Conservation (phyloP, 1,284 basidiomycete genomes). For the Phylloporus gajari region DNA sequence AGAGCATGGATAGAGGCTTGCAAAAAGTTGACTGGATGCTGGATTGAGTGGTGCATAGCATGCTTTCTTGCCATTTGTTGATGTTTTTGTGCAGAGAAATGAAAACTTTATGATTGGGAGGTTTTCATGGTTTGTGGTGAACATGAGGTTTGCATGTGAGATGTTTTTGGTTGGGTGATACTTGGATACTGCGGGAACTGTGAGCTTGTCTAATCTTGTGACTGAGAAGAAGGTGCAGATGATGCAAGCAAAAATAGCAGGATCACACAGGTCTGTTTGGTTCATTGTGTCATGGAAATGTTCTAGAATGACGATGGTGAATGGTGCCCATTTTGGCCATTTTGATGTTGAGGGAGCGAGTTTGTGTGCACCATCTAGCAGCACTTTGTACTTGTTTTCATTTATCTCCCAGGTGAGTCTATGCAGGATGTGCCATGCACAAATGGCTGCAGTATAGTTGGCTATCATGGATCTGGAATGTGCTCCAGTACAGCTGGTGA, state of each 20-base stretch:
- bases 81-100: too few relatives aligned
- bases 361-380: neutral
- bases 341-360: neutral
- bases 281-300: conserved; percentile 20
- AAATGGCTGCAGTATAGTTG: conserved; percentile 44
- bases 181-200: neutral
- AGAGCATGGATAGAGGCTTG: too few relatives aligned
- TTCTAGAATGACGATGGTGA: neutral
- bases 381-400: neutral
- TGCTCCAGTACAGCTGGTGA: conserved; percentile 29
- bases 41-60: too few relatives aligned
- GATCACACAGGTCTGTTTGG: conserved; percentile 35
- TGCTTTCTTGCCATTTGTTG: too few relatives aligned
- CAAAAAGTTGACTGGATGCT: too few relatives aligned
- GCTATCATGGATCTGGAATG: conserved; percentile 31
- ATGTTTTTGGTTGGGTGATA: neutral
- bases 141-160: too few relatives aligned
- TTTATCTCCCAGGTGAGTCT: conserved; percentile 9
- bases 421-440: conserved; percentile 52
- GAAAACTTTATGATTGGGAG: too few relatives aligned
- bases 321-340: neutral
- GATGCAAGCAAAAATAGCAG: conserved; percentile 46
- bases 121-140: too few relatives aligned
- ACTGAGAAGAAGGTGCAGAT: conserved; percentile 47
- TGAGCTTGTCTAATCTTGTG: conserved; percentile 33